phyloP scores from a whole-genome alignment of 352 stramenopile species.

The Globisporangium emineosum region DNA sequence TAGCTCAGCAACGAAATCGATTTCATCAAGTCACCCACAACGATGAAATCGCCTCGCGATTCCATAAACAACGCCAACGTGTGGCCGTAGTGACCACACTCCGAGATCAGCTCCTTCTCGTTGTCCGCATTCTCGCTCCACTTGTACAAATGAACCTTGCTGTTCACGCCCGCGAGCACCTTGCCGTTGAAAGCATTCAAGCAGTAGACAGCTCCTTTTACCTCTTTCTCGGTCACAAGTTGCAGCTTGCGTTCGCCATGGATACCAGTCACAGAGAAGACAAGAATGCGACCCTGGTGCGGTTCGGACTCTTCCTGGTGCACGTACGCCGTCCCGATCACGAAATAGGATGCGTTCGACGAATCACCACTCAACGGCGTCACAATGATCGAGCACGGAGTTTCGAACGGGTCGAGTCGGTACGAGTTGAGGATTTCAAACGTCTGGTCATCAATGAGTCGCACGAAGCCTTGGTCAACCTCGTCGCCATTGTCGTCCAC shows the following conservation, averaged over 20 bases:
- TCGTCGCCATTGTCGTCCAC: conserved; percentile 83
- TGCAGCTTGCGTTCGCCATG: conserved; percentile 84
- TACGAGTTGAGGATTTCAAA: conserved; percentile 92
- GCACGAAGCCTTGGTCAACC: conserved; percentile 88
- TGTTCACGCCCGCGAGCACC: conserved; percentile 93
- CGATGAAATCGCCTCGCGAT: conserved; percentile 93
- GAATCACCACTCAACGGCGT: conserved; percentile 80
- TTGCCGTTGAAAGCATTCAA: conserved; percentile 94
- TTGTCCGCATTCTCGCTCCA: conserved; percentile 89
- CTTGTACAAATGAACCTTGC: conserved; percentile 93
- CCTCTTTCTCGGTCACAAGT: conserved; percentile 90
- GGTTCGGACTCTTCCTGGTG: conserved; percentile 94
- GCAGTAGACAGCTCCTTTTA: conserved; percentile 95
- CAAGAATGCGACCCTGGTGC: conserved; percentile 93
- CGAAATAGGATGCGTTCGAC: conserved; percentile 72
- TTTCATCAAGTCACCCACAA: conserved; percentile 97
- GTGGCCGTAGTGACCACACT: conserved; percentile 94
- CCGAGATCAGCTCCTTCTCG: conserved; percentile 88
- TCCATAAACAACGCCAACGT: conserved; percentile 95
- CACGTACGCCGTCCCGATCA: conserved; percentile 90
- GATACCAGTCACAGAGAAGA: conserved; percentile 86
- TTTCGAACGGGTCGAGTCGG: conserved; percentile 86
- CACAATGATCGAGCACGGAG: conserved; percentile 78
- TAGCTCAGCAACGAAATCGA: conserved; percentile 95
- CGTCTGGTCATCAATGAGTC: conserved; percentile 96